phyloP scores from a whole-genome alignment of 495 filamentous ascomycete species.

The Tuber umbilicatum region DNA sequence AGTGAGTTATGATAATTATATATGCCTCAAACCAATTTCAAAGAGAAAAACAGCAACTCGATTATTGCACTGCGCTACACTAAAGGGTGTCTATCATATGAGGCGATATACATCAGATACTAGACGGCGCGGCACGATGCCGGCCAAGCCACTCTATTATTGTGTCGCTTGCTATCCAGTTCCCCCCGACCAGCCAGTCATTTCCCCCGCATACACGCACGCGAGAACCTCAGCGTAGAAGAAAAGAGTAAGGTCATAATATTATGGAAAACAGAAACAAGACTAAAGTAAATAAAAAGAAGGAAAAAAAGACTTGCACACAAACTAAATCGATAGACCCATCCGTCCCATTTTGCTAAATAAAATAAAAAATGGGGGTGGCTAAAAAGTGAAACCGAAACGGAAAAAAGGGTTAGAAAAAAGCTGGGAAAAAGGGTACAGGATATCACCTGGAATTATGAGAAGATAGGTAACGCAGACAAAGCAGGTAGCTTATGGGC shows the following conservation, averaged over 20 bases:
- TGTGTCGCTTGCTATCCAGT: not conserved
- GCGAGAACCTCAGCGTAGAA: not conserved
- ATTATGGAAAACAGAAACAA: not conserved
- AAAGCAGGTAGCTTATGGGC: not conserved
- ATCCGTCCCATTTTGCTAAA: not conserved
- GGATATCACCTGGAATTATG: not conserved
- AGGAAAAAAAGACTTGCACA: not conserved
- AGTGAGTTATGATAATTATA: not conserved
- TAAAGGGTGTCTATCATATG: not conserved
- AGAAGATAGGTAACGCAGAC: not conserved
- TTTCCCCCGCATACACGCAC: not conserved
- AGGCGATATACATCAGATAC: not conserved
- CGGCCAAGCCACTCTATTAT: not conserved
- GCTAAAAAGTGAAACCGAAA: not conserved
- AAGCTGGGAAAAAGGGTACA: not conserved
- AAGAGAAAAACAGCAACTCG: not conserved
- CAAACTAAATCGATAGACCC: not conserved
- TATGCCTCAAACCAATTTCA: not conserved
- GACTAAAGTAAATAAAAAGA: not conserved
- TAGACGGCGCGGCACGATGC: not conserved
- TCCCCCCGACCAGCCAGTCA: not conserved
- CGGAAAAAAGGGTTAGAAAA: not conserved
- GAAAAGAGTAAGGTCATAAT: not conserved
- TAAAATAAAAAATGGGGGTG: not conserved
- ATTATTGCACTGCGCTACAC: not conserved